Conservation (phyloP, 768 basidiomycete genomes). For the Macrolepiota albuminosa region DNA sequence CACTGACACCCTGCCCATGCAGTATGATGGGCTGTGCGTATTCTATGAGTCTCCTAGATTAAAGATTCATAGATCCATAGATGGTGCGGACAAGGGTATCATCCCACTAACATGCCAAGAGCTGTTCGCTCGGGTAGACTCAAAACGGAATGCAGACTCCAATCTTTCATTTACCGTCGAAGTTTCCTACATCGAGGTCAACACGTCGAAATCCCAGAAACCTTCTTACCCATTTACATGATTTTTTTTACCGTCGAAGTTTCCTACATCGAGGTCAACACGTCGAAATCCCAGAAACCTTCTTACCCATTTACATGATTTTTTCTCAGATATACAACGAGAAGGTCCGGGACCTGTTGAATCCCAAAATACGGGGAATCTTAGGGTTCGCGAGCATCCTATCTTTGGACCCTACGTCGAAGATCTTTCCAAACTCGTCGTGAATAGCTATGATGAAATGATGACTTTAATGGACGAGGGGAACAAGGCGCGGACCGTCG, state of each 20-base stretch:
- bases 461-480: constrained; percentile 99
- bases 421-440: constrained; percentile 90
- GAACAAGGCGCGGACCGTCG: constrained; percentile 97
- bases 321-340: constrained; percentile 82
- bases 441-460: constrained; percentile 92
- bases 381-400: constrained; percentile 96
- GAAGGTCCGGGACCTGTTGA: constrained; percentile 95
- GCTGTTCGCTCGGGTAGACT: constrained; percentile 78
- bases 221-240: not conserved
- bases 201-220: not conserved
- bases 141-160: constrained; percentile 57
- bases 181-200: constrained; percentile 95
- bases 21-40: constrained; percentile 96
- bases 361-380: constrained; percentile 96
- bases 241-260: constrained; percentile 85
- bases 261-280: constrained; percentile 86
- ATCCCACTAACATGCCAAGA: constrained; percentile 95
- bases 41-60: not conserved
- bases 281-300: not conserved
- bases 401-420: constrained; percentile 97
- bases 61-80: constrained; percentile 33
- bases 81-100: constrained; percentile 94
- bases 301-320: not conserved
- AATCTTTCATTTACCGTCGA: constrained; percentile 86
- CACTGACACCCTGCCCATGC: constrained; percentile 7